Evolutionary conservation across 2,329 filamentous ascomycete genomes (phyloP), one percentile per base, ranked within the genome.

Genomic region (Stemphylium vesicarium): DNA sequence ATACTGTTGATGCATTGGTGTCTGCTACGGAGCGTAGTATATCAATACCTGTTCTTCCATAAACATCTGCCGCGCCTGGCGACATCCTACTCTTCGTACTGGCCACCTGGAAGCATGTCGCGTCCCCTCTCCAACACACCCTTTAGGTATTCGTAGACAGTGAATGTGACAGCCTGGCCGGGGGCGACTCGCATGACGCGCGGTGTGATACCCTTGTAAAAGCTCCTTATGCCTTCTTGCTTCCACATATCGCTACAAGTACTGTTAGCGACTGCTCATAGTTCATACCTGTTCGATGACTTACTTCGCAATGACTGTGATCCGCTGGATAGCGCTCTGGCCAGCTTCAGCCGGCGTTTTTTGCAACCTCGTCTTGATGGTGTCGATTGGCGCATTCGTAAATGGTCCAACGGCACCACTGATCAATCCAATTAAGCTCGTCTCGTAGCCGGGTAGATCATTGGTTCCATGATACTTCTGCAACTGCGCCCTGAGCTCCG

Each of bases 141-240:
- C 69, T 81, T 82, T 53, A 82, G 59, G 51, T 80, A 82, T 63
- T 82, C 80, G 56, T 82, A 82, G 15, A 82, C 80, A 15, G 80
- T 88, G 66, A 89, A 89, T 2, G 87, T 89, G 39, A 89, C 87
- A 15, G 87, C 95, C 81, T 99, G 95, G 41, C 95, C 95, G 7
- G 95, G 95, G 22, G 95, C 95, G 49, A 99, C 95, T 71, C 95
- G 87, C 92, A 98, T 98, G 66, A 99, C 90, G 68, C 95, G 86
- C 6, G 95, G 95, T 41, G 95, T 99, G 78, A 99, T 99, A 69
- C 95, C 95, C 84, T 98, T 98, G 83, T 96, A 99, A 80, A 99
- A 99, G 42, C 95, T 95, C 69, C 92, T 88, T 65, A 94, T 82
- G 32, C 95, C 95, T 79, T 99, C 95, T 80, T 96, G 91, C 71